These are phyloP conservation scores for Colletotrichum tropicicola DNA, from an alignment of 2,329 filamentous ascomycete species.

Conservation along the genomic window DNA sequence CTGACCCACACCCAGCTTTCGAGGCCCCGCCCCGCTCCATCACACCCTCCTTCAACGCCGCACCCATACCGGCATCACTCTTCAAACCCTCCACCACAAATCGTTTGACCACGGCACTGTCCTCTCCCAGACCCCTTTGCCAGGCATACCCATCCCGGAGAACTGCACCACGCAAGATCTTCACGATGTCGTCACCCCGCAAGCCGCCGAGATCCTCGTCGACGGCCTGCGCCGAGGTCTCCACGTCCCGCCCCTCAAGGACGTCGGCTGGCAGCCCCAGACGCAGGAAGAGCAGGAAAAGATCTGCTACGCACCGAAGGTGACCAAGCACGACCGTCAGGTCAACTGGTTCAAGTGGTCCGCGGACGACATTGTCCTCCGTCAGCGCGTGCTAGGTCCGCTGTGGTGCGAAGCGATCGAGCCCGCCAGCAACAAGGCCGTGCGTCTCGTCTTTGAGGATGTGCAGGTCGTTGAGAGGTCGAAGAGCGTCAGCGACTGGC, in stretches of 20 bases:
- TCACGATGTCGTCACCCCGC: slow-evolving; percentile 60
- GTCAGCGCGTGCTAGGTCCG: slow-evolving; percentile 68
- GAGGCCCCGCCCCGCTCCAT: slow-evolving; percentile 87
- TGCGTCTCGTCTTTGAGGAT: slow-evolving; percentile 51
- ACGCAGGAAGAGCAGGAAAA: slow-evolving; percentile 29
- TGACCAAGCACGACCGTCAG: slow-evolving; percentile 70
- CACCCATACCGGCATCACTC: slow-evolving; percentile 74
- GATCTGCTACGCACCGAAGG: slow-evolving; percentile 73
- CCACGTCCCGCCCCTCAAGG: slow-evolving; percentile 70
- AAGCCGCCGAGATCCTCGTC: slow-evolving; percentile 78
- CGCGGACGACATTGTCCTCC: slow-evolving; percentile 61
- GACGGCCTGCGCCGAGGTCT: slow-evolving; percentile 67
- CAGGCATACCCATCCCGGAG: slow-evolving; percentile 61
- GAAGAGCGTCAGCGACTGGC: neutral
- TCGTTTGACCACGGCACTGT: slow-evolving; percentile 83
- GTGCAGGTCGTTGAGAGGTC: slow-evolving; percentile 34
- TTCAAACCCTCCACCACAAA: slow-evolving; percentile 84
- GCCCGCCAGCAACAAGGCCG: slow-evolving; percentile 33
- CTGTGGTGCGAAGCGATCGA: slow-evolving; percentile 66
- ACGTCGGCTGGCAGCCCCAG: slow-evolving; percentile 40
- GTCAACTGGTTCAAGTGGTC: slow-evolving; percentile 67
- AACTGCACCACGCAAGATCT: slow-evolving; percentile 53
- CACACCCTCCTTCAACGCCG: slow-evolving; percentile 77
- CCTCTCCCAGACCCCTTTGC: slow-evolving; percentile 72
- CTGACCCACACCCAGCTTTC: slow-evolving; percentile 62